Evolutionary conservation across 495 filamentous ascomycete species (phyloP).

Genomic region (Hypoxylon rickii): DNA sequence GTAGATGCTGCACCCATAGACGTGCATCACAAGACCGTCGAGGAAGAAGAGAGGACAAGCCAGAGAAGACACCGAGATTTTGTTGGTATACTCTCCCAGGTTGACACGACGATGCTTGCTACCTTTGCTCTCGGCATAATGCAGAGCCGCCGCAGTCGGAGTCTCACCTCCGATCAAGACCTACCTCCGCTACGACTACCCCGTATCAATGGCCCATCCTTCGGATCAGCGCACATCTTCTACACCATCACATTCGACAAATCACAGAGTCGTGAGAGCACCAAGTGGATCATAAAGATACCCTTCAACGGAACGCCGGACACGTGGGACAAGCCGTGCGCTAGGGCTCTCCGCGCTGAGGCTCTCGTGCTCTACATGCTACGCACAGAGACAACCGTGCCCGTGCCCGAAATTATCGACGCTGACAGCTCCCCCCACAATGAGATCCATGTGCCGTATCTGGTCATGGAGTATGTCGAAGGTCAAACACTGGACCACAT

Average conservation of each 20-base stretch:
- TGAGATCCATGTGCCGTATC: constrained; percentile 23
- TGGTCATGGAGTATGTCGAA: constrained; percentile 32
- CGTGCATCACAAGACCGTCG: background rate
- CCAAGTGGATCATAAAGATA: constrained; percentile 34
- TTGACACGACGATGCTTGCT: constrained; percentile 27
- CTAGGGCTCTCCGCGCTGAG: constrained; percentile 26
- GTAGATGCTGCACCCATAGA: constrained; percentile 18
- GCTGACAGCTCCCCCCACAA: constrained; percentile 25
- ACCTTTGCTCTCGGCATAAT: constrained; percentile 16
- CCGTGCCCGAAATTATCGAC: constrained; percentile 33
- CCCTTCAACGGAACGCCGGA: constrained; percentile 25
- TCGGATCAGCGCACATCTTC: constrained; percentile 33
- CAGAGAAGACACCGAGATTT: constrained; percentile 11
- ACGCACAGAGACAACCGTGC: constrained; percentile 16
- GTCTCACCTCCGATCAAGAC: background rate
- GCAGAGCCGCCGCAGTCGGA: constrained; percentile 1
- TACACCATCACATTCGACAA: constrained; percentile 18
- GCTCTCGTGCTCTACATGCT: constrained; percentile 26
- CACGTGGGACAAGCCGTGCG: constrained; percentile 20
- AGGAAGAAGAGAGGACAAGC: background rate
- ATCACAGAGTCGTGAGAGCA: background rate
- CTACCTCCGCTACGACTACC: constrained; percentile 15
- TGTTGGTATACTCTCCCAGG: constrained; percentile 20
- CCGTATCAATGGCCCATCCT: constrained; percentile 12
- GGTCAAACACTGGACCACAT: constrained; percentile 24